Conservation (phyloP, 75 land plant genomes). For the Pinus tabuliformis region DNA sequence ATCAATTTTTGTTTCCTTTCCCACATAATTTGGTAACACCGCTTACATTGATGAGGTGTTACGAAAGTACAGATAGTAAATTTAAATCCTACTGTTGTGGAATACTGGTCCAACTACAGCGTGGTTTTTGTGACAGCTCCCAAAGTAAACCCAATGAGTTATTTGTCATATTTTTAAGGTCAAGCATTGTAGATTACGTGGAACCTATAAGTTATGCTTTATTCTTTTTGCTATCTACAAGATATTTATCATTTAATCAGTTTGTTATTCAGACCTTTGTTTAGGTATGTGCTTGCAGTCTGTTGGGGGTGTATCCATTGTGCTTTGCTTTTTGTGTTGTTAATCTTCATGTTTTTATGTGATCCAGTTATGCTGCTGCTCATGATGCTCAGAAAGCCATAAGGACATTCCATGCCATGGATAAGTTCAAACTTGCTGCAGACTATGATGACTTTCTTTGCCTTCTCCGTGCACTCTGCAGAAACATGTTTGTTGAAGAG, state of each 20-base stretch:
- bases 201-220: not conserved
- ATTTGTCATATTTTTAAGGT: not conserved
- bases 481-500: slow-evolving; percentile 52
- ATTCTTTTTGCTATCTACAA: not conserved
- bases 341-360: not conserved
- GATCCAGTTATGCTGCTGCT: slow-evolving; percentile 58
- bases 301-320: not conserved
- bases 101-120: not conserved
- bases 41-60: too few species aligned
- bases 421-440: slow-evolving; percentile 43
- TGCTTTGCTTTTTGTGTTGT: not conserved
- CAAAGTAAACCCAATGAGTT: not conserved
- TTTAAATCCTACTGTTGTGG: not conserved
- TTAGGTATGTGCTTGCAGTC: not conserved
- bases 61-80: not conserved
- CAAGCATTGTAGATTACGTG: not conserved
- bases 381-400: slow-evolving; percentile 49
- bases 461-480: slow-evolving; percentile 43
- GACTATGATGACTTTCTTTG: slow-evolving; percentile 35
- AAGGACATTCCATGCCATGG: slow-evolving; percentile 51
- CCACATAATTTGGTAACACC: too few species aligned
- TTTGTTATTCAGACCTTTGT: not conserved
- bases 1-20: too few species aligned
- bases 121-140: not conserved
- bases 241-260: not conserved